Percentiles rank a stretch among this genome's conserved stretches.
Evolutionary conservation across 2,329 filamentous ascomycete species (phyloP).

Genomic region (Cladosporium velox): DNA sequence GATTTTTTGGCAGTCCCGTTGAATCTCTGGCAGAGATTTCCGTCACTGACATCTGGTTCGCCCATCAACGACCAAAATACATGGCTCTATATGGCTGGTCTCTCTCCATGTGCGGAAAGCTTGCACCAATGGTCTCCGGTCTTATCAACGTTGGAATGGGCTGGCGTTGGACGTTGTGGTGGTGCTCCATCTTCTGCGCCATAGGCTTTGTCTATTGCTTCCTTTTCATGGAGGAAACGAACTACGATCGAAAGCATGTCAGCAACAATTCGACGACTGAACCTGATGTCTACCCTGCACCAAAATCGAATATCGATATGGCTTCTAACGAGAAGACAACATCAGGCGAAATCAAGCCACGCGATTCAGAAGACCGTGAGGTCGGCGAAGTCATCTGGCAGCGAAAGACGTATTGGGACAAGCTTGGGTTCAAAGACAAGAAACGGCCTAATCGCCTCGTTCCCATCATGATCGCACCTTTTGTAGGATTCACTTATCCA

Average conservation of each 20-base stretch:
- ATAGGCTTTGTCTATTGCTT: conserved; percentile 55
- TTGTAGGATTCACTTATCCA: conserved; percentile 31
- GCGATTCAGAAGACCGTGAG: conserved; percentile 27
- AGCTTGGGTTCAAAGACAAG: conserved; percentile 45
- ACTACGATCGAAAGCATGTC: conserved; percentile 43
- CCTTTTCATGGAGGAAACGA: conserved; percentile 64
- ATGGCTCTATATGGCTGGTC: conserved; percentile 34
- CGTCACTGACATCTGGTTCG: conserved; percentile 35
- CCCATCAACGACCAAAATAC: conserved; percentile 35
- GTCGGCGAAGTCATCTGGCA: conserved; percentile 36
- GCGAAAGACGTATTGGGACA: conserved; percentile 47
- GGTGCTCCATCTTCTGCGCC: conserved; percentile 56
- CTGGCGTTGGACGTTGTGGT: conserved; percentile 52
- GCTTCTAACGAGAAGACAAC: conserved; percentile 33
- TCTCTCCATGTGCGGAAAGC: conserved; percentile 28
- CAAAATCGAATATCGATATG: neutral
- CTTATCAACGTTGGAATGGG: conserved; percentile 53
- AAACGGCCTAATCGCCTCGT: conserved; percentile 47
- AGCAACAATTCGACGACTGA: conserved; percentile 14
- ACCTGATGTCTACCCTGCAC: too few species aligned
- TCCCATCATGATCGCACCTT: conserved; percentile 38
- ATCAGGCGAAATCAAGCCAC: conserved; percentile 40
- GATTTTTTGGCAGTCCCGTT: conserved; percentile 51
- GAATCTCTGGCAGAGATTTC: conserved; percentile 49
- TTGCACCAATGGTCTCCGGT: conserved; percentile 50